Evolutionary conservation across 116 monocot genomes (phyloP).

Genomic region (Phalaenopsis hybrid): DNA sequence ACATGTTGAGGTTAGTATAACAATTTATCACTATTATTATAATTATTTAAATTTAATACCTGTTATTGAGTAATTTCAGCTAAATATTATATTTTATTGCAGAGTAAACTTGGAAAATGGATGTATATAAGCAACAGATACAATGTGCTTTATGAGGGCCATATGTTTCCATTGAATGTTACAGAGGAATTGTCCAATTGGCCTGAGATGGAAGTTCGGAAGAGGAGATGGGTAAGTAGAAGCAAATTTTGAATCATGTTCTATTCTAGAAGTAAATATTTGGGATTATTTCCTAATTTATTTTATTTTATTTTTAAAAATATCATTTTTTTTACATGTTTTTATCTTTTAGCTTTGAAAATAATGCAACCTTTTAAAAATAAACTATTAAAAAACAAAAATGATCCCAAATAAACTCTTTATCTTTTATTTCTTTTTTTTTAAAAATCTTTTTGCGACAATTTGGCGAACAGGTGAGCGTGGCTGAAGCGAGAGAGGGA

Average conservation of each 20-base stretch:
- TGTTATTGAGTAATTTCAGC: not conserved
- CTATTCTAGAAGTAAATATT: not conserved
- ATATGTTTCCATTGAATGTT: constrained; percentile 33
- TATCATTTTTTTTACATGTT: no score
- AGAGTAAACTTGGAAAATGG: constrained; percentile 32
- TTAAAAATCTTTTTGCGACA: no score
- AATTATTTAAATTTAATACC: not conserved
- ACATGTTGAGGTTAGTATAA: constrained; percentile 16
- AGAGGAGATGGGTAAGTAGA: constrained; percentile 18
- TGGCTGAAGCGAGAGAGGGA: constrained; percentile 19
- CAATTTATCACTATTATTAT: not conserved
- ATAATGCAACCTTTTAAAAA: no score
- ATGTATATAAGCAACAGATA: constrained; percentile 28
- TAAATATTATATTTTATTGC: not conserved
- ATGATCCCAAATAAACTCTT: no score
- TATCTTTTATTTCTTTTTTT: not conserved
- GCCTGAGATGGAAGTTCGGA: constrained; percentile 31
- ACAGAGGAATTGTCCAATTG: constrained; percentile 24
- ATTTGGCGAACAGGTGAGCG: constrained; percentile 11
- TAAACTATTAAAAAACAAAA: no score
- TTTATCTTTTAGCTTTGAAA: no score
- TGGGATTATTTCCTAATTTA: no score
- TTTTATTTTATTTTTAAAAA: no score
- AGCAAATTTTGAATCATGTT: not conserved
- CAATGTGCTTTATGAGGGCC: constrained; percentile 21